Evolutionary conservation across 2,329 filamentous ascomycete species (phyloP), one percentile per base, ranked within the genome.

Genomic region (Colletotrichum orbiculare): DNA sequence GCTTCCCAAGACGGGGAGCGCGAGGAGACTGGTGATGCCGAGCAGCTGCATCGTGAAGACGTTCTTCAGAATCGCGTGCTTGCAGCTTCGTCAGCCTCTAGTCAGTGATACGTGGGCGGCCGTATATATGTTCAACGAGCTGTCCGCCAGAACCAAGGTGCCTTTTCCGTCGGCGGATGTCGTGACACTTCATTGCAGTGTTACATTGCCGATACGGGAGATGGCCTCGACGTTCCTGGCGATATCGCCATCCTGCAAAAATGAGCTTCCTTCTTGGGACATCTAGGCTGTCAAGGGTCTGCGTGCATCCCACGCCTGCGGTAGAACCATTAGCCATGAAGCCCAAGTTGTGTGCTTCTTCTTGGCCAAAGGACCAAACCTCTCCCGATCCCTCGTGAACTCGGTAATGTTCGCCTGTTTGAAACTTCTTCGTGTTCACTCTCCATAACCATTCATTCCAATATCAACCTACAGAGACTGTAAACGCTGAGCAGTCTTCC

Each of bases 221-320:
- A 53, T 45, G 34, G 33, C 13, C 48, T 15, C 13, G 34, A 48
- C 13, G 42, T 58, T 48, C 45, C 39, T 49, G 48, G 60, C 17
- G 60, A 64, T 64, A 60, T 60, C 60, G 60, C 55, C 60, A 64
- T 54, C 4, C 10, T 48, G 38, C 34, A n/a, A 33, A 39, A 64
- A 43, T 54, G 49, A 64, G 60, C 60, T 64, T 60, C 60, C 60
- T 60, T 49, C 55, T 64, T 64, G 55, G 60, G 60, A 64, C 3
- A 42, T 11, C 43, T 59, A 54, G 48, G 12, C 35, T 34, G 33
- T 37, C 11, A 11, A n/a, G 42, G 42, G 35, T 11, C 13, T 10
- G 38, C 45, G 34, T 37, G 43, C 17, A 15, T 52, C 25, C 25
- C 4, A 5, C 25, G 25, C 25, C 25, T 25, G 25, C 25, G 25